phyloP scores from a whole-genome alignment of 148 eudicot genomes.

The Talinum fruticosum region DNA sequence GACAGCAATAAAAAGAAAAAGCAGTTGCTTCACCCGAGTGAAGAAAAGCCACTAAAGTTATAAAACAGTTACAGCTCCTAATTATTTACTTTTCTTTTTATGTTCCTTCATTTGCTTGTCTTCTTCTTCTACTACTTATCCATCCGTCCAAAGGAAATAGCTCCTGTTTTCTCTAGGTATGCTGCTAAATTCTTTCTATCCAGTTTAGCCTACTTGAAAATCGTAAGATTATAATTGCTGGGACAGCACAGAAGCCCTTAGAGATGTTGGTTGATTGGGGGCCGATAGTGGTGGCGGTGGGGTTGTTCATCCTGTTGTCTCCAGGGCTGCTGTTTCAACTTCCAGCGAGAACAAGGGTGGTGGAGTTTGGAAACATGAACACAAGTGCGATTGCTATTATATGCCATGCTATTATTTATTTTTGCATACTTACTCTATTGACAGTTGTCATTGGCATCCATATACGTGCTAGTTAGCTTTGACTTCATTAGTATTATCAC shows the following conservation, averaged over 20 bases:
- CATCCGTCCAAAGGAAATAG: constrained; percentile 36
- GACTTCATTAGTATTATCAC: too few species aligned
- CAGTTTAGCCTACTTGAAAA: background rate
- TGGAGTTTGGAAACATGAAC: constrained; percentile 76
- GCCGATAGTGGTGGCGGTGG: constrained; percentile 70
- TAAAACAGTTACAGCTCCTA: constrained; percentile 24
- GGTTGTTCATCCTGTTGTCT: constrained; percentile 57
- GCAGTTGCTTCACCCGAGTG: background rate
- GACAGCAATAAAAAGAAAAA: background rate
- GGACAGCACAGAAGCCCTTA: constrained; percentile 17
- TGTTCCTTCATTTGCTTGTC: constrained; percentile 21
- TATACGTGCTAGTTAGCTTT: constrained; percentile 34
- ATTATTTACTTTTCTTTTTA: constrained; percentile 20
- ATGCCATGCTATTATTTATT: constrained; percentile 63
- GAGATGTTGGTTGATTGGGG: constrained; percentile 69
- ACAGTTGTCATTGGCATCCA: constrained; percentile 66
- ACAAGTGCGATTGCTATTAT: constrained; percentile 76
- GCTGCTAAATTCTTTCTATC: constrained; percentile 6
- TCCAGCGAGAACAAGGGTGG: constrained; percentile 64
- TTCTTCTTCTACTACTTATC: background rate
- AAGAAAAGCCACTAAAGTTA: constrained; percentile 33
- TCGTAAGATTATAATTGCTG: background rate
- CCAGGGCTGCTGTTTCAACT: constrained; percentile 73
- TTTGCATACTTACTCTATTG: constrained; percentile 60
- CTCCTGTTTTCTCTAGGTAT: constrained; percentile 28